Evolutionary conservation across 2,329 filamentous ascomycete species (phyloP).

Genomic region (Neofusicoccum sp.): DNA sequence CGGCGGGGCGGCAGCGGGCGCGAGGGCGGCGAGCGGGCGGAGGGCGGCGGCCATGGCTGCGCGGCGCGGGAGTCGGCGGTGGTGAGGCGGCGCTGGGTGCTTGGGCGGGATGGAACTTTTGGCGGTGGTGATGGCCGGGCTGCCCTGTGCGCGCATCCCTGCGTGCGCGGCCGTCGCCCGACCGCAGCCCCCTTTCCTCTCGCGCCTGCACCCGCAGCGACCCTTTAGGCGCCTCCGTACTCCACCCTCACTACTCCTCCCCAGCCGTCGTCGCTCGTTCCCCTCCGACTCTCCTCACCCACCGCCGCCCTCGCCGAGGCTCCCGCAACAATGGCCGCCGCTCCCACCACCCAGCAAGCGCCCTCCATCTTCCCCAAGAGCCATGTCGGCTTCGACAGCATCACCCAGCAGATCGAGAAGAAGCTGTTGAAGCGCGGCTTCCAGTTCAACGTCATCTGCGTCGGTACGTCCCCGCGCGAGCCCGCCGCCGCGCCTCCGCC

Average conservation of each 20-base stretch:
- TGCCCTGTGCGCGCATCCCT: slow-evolving; percentile 13
- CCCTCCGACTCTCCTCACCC: slow-evolving; percentile 22
- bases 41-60: slow-evolving; percentile 15
- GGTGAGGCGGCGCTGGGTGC: slow-evolving; percentile 42
- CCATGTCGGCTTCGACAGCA: slow-evolving; percentile 99
- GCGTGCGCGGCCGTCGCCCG: slow-evolving; percentile 12
- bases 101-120: slow-evolving; percentile 49
- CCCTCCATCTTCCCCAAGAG: slow-evolving; percentile 76
- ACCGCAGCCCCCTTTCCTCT: slow-evolving; percentile 19
- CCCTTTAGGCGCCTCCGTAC: slow-evolving; percentile 18
- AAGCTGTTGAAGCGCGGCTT: slow-evolving; percentile 99
- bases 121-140: background rate
- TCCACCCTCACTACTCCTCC: slow-evolving; percentile 21
- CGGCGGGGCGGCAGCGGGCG: no score
- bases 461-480: slow-evolving; percentile 67
- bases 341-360: slow-evolving; percentile 50
- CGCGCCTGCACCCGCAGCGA: slow-evolving; percentile 15
- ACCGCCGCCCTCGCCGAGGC: slow-evolving; percentile 20
- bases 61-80: slow-evolving; percentile 44
- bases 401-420: slow-evolving; percentile 98
- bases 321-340: slow-evolving; percentile 57
- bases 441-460: slow-evolving; percentile 99
- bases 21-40: no score
- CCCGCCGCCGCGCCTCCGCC: background rate
- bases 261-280: no score